Percentiles rank a stretch among this genome's conserved stretches.
These are phyloP conservation scores for Kazachstania sp. DNA, from an alignment of 1,139 yeast species.

Conservation along the genomic window DNA sequence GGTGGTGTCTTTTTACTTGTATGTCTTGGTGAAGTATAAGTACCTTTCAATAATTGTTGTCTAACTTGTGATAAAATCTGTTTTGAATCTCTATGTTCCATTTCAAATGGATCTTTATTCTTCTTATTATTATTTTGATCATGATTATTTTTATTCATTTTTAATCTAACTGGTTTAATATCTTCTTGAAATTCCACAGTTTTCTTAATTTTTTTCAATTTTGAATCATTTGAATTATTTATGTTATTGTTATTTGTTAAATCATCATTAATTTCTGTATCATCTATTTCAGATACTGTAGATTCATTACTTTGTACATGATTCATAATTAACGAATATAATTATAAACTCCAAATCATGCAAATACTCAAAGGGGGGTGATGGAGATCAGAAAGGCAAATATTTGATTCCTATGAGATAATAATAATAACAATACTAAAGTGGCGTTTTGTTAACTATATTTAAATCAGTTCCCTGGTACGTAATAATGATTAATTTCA, in stretches of 20 bases:
- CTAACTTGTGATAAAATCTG: slow-evolving; percentile 1
- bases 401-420: no score
- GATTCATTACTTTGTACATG: neutral
- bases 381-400: no score
- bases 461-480: no score
- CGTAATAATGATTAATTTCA: no score
- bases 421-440: no score
- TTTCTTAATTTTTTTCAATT: neutral
- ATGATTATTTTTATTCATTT: slow-evolving; percentile 4
- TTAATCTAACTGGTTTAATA: slow-evolving; percentile 16
- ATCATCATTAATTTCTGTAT: neutral
- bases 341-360: no score
- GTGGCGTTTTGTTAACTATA: no score
- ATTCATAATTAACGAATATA: neutral
- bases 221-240: neutral
- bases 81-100: neutral
- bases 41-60: neutral
- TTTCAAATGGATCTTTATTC: neutral
- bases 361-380: no score
- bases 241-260: neutral
- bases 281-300: neutral
- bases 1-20: neutral
- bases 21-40: neutral
- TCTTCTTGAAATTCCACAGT: slow-evolving; percentile 13
- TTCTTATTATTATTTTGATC: no score